phyloP scores from a whole-genome alignment of 768 basidiomycete species.

The Russula griseocarnosa region DNA sequence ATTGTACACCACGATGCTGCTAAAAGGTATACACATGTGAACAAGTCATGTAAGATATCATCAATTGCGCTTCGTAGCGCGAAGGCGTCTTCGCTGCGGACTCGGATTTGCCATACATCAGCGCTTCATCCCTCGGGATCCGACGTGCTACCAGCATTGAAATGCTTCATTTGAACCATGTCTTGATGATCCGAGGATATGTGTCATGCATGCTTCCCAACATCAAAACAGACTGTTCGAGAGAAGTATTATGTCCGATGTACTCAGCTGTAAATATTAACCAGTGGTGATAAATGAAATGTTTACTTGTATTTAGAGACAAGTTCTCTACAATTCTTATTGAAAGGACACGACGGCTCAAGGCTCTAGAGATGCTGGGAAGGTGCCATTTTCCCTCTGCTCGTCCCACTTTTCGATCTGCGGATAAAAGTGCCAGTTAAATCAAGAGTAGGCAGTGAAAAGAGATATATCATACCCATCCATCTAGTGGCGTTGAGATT shows the following conservation, averaged over 20 bases:
- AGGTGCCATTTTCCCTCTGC: slow-evolving; percentile 87
- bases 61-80: background rate
- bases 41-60: too few species aligned
- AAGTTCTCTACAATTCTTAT: slow-evolving; percentile 11
- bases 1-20: background rate
- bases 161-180: background rate
- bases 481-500: slow-evolving; percentile 50
- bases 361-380: slow-evolving; percentile 87
- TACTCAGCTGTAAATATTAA: background rate
- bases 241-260: background rate
- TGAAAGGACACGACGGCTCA: slow-evolving; percentile 35
- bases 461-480: slow-evolving; percentile 64
- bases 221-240: background rate
- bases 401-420: slow-evolving; percentile 91
- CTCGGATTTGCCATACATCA: background rate
- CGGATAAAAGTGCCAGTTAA: slow-evolving; percentile 12
- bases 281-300: background rate
- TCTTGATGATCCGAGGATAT: background rate
- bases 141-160: background rate
- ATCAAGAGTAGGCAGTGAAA: background rate
- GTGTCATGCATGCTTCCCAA: background rate
- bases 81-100: background rate
- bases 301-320: slow-evolving; percentile 5
- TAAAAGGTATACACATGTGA: background rate
- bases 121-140: background rate